Evolutionary conservation across 768 basidiomycete species (phyloP).

Genomic region (Butyriboletus loyo): DNA sequence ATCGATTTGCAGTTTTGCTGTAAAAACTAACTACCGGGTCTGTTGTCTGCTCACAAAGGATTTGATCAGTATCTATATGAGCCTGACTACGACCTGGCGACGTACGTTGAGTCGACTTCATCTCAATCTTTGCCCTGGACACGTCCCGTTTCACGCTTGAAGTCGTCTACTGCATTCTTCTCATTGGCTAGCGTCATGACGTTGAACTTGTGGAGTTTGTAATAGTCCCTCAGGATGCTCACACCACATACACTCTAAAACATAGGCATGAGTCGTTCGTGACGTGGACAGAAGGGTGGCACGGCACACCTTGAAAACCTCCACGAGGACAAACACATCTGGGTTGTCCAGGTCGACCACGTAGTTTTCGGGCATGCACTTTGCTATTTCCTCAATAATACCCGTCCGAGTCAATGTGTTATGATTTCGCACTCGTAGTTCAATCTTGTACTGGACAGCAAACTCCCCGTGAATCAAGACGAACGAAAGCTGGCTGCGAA

Average conservation of each 20-base stretch:
- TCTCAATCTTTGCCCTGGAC: slow-evolving; percentile 20
- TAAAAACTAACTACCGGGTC: no score
- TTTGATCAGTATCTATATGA: not conserved
- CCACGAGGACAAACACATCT: slow-evolving; percentile 71
- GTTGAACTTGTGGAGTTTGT: slow-evolving; percentile 72
- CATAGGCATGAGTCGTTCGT: not conserved
- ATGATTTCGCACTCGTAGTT: slow-evolving; percentile 73
- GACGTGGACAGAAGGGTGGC: not conserved
- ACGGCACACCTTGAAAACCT: slow-evolving; percentile 72
- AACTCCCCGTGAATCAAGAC: not conserved
- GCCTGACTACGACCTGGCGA: not conserved
- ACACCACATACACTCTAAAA: slow-evolving; percentile 71
- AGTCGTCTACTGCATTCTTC: slow-evolving; percentile 38
- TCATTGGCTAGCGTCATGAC: slow-evolving; percentile 67
- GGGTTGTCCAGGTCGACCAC: slow-evolving; percentile 67
- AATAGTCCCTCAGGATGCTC: slow-evolving; percentile 70
- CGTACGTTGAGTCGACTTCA: not conserved
- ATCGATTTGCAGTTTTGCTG: no score
- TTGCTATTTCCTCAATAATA: slow-evolving; percentile 66
- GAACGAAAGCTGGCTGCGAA: not conserved
- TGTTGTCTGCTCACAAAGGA: not conserved
- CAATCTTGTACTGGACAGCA: slow-evolving; percentile 69
- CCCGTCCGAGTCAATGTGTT: slow-evolving; percentile 57
- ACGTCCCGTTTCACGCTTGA: slow-evolving; percentile 34
- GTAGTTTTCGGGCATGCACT: slow-evolving; percentile 66